Evolutionary conservation across 2,329 filamentous ascomycete species (phyloP), one percentile per base, ranked within the genome.

Genomic region (Chrysosporium keratinophilum): DNA sequence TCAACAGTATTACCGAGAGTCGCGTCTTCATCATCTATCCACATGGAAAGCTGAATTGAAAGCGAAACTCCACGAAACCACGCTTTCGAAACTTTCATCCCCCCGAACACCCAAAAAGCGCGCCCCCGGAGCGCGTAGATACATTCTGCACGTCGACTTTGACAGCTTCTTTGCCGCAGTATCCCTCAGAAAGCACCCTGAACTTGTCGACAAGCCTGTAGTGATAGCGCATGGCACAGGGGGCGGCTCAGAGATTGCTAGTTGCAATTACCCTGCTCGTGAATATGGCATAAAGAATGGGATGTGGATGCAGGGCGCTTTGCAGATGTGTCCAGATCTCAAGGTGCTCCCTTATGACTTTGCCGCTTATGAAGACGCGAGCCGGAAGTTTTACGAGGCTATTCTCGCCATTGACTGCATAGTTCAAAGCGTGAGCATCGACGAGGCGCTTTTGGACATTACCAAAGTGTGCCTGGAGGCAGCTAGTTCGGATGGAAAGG

Each of bases 91-190:
- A 63, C 74, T 56, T 52, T 76, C 63, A 33, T 67, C 66, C 9
- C 62, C 66, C 69, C 71, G 67, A 17, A 65, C 58, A n/a, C 73
- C 60, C 75, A 73, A 73, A 54, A 78, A 83, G 62, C 75, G 76
- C 41, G 76, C 76, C 23, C 74, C 78, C 11, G 86, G 84, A 0
- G 71, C 82, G 2, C 78, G 90, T 56, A 76, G 86, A 49, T 98
- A 97, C 62, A 78, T 98, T 51, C 80, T 98, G 64, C 93, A 98
- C 63, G 88, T 98, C 31, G 93, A 98, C 65, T 98, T 98, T 67
- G 94, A 98, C 70, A 93, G 89, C 68, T 98, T 98, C 71, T 98
- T 98, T 69, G 95, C 90, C 56, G 88, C 94, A 0, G 88, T 98
- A 0, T 96, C 93, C 0, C 70, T 85, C 15, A 88, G 89, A 62